Percentiles rank a stretch among this genome's conserved stretches.
phyloP scores from a whole-genome alignment of 1,284 basidiomycete genomes.

The Fomitopsis betulina region DNA sequence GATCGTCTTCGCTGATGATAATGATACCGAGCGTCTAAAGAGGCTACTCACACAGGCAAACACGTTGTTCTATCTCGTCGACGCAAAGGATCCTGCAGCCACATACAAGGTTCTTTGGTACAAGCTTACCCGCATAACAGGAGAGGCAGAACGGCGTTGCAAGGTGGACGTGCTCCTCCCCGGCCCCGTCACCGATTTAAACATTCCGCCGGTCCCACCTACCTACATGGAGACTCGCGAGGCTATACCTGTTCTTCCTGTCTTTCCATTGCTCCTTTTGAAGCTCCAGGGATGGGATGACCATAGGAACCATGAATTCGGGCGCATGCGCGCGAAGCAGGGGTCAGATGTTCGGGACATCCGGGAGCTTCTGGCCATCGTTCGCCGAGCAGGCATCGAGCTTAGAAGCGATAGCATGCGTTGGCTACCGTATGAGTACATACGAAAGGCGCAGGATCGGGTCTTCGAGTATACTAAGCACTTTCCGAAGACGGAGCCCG shows the following conservation, averaged over 20 bases:
- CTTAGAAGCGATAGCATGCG: neutral
- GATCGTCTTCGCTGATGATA: slow-evolving; percentile 32
- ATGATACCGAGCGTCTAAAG: slow-evolving; percentile 39
- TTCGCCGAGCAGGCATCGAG: neutral
- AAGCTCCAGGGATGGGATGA: slow-evolving; percentile 52
- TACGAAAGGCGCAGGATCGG: neutral
- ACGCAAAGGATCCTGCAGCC: slow-evolving; percentile 16
- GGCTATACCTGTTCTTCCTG: slow-evolving; percentile 39
- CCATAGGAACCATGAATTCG: slow-evolving; percentile 26
- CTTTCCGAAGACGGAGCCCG: neutral
- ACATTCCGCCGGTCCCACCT: slow-evolving; percentile 36
- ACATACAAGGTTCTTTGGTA: slow-evolving; percentile 46
- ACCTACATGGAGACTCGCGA: slow-evolving; percentile 21
- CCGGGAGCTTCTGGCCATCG: neutral
- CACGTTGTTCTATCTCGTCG: slow-evolving; percentile 20
- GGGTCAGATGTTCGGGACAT: neutral
- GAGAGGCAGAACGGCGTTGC: slow-evolving; percentile 24
- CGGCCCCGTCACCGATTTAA: slow-evolving; percentile 28
- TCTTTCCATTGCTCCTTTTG: slow-evolving; percentile 39
- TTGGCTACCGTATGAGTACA: neutral
- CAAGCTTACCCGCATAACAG: slow-evolving; percentile 18
- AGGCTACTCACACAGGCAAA: slow-evolving; percentile 29
- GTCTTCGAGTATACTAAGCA: neutral
- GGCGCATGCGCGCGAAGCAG: neutral
- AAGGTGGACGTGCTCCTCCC: slow-evolving; percentile 53